Base-by-base conservation (phyloP, 1,284 basidiomycete genomes). In the Sporisorium iseilematis-ciliati region DNA sequence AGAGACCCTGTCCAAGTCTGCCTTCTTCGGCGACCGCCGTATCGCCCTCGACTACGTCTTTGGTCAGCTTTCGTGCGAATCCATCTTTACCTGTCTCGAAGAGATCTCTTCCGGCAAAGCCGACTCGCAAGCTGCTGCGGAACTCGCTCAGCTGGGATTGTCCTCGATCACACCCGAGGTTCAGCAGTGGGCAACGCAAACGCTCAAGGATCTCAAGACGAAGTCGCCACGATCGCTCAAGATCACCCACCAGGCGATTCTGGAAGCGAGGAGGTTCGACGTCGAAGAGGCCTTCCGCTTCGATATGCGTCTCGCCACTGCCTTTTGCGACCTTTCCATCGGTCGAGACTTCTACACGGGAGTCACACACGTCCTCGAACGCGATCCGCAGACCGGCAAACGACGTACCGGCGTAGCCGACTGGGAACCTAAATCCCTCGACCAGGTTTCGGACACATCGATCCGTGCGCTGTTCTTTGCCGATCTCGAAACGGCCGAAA, bases 321-420 rank as follows among this genome's bases (percentile, higher is more conserved):
- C 77, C n/a, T 83, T 85, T 49, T 84, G 81, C 63, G 83, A 84
- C 55, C 59, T 84, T 21, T 60, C 69, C n/a, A 50, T 82, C 26
- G 82, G 82, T 11, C 63, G 82, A 12, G 66, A 88, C 88, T 85
- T 85, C 43, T 76, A 82, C 71, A 77, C 61, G 20, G 83, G 83
- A 23, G 83, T 85, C 0, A 76, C 71, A 10, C 78, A 80, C 61
- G 75, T 77, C 5, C 67, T 85, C 12, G 69, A 67, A 18, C 78
- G 79, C 42, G 82, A 85, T 43, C 83, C 83, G 0, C 55, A 45
- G 7, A 83, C 82, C 16, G 82, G 82, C 35, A 82, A 84, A 66
- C 75, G 82, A 29, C 33, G 77, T 10, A 65, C 69, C 6, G 82
- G 82, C 11, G 43, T 65, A 4, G 79, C 83, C 0, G 43, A 57